A percentile compares a stretch with the other conserved stretches of the same genome.
These are phyloP conservation scores for Alternaria incomplexa DNA, from an alignment of 2,329 filamentous ascomycete species.

Conservation along the genomic window DNA sequence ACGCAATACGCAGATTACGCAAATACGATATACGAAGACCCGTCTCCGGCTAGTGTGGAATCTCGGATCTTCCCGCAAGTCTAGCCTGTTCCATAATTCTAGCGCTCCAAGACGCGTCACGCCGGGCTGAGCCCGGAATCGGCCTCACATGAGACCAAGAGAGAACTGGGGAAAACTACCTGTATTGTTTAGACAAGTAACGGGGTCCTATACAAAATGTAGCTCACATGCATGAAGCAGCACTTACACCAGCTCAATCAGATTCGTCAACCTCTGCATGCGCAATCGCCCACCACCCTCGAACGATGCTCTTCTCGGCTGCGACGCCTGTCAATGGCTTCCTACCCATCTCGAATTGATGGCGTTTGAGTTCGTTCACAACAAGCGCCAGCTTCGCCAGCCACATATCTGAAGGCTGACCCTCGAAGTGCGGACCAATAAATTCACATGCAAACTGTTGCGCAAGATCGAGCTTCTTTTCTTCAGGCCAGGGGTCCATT, in stretches of 20 bases:
- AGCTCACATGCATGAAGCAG: neutral
- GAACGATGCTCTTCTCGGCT: constrained; percentile 5
- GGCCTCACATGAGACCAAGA: neutral
- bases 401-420: neutral
- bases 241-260: neutral
- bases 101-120: neutral
- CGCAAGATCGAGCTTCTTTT: neutral
- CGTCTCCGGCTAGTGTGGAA: neutral
- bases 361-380: neutral
- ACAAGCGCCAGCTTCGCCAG: constrained; percentile 1
- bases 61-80: neutral
- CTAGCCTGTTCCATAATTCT: neutral
- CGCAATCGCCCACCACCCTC: constrained; percentile 3
- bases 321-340: neutral
- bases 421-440: neutral
- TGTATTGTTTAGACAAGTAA: neutral
- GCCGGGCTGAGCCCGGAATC: neutral
- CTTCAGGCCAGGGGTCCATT: neutral
- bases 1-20: neutral
- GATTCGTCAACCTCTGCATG: neutral
- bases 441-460: neutral
- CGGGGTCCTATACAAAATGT: neutral
- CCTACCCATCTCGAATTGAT: constrained; percentile 8
- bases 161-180: neutral
- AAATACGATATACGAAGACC: constrained; percentile 1